A percentile compares a stretch with the other conserved stretches of the same genome.
These are phyloP conservation scores for Backusella morwellensis DNA, from an alignment of 192 early-diverging fungal genomes.

Conservation along the genomic window DNA sequence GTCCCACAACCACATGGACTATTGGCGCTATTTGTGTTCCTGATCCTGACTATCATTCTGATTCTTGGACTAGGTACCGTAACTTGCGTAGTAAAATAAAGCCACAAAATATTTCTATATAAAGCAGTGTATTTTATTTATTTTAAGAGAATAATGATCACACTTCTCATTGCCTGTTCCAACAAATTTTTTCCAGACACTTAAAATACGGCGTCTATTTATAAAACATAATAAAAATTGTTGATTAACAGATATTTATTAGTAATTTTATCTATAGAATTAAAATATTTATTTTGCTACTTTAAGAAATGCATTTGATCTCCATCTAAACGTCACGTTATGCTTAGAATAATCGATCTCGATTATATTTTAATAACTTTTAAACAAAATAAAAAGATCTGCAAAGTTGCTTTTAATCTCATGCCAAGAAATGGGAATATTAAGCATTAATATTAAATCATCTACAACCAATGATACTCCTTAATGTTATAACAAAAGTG, in stretches of 20 bases:
- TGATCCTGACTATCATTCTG: not conserved
- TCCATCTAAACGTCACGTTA: not conserved
- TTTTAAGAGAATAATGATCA: not conserved
- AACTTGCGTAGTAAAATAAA: not conserved
- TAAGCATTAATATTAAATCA: too few relatives aligned
- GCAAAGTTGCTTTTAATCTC: too few relatives aligned
- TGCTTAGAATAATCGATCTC: not conserved
- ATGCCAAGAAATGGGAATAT: too few relatives aligned
- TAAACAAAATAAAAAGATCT: too few relatives aligned
- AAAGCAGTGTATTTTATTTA: not conserved
- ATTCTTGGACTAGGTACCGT: not conserved
- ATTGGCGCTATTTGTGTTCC: not conserved
- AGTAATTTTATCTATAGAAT: not conserved
- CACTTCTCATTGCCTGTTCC: not conserved
- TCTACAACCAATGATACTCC: too few relatives aligned
- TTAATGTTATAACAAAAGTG: too few relatives aligned
- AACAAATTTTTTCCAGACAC: not conserved
- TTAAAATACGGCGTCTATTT: not conserved
- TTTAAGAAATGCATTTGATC: not conserved
- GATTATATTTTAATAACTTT: not conserved
- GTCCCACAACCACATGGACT: too few relatives aligned
- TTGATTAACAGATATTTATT: not conserved
- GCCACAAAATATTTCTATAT: not conserved
- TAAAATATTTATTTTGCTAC: not conserved
- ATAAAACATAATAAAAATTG: not conserved